phyloP scores from a whole-genome alignment of 768 basidiomycete genomes.

The Arthromyces matolae region DNA sequence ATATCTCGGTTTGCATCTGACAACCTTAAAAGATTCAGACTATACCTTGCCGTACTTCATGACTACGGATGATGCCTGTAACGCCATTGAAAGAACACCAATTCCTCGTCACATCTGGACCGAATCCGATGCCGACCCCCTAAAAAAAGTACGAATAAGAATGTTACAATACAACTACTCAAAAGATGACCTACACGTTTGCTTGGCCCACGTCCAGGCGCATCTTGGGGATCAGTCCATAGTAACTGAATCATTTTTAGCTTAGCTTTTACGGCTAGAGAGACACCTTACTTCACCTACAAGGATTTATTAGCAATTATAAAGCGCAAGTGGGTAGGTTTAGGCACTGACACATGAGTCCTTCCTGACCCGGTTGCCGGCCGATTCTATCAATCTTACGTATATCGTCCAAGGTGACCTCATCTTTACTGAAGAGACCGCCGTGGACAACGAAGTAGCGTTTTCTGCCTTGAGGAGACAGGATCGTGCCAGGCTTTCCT shows the following conservation, averaged over 20 bases:
- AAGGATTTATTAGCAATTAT: constrained; percentile 9
- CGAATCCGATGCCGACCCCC: constrained; percentile 96
- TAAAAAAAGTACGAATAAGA: constrained; percentile 27
- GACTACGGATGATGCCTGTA: constrained; percentile 87
- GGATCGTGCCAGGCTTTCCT: constrained; percentile 50
- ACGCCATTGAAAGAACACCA: constrained; percentile 90
- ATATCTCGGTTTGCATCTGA: neutral
- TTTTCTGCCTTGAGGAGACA: constrained; percentile 78
- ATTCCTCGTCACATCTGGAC: constrained; percentile 85
- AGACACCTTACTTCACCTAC: constrained; percentile 65
- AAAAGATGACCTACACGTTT: constrained; percentile 66
- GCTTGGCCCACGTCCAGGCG: constrained; percentile 88
- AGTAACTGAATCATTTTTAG: constrained; percentile 51
- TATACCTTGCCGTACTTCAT: constrained; percentile 91
- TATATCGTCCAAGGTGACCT: constrained; percentile 91
- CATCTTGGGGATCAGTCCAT: constrained; percentile 95
- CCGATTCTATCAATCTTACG: constrained; percentile 84
- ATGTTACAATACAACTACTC: constrained; percentile 4
- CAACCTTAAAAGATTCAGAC: neutral
- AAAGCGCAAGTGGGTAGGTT: constrained; percentile 2
- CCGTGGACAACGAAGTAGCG: constrained; percentile 96
- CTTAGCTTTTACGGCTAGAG: neutral
- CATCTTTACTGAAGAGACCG: constrained; percentile 93
- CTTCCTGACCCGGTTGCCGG: constrained; percentile 89
- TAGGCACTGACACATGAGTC: constrained; percentile 80